Evolutionary conservation across 441 rosid species (phyloP), one percentile per base, ranked within the genome.

Genomic region (Cnidoscolus chayamansa): DNA sequence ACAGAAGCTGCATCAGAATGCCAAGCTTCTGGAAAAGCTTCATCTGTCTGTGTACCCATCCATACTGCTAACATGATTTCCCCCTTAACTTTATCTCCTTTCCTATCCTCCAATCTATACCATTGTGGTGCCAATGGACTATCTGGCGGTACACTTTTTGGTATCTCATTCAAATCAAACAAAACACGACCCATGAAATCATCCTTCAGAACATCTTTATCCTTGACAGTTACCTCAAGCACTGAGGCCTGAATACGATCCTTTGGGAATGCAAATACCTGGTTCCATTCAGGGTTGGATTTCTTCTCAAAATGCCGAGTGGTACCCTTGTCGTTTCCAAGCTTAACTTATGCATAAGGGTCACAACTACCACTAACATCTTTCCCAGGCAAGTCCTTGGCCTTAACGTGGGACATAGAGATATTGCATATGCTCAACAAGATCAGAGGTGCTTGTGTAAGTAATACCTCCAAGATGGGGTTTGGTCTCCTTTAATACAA

Each of bases 31-130:
- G 99, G 94, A 78, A 94, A 94, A 6, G 97, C 98, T 78, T 94
- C 99, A 76, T 94, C 99, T 1, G 99, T 97, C 71, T 92, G 99
- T 43, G 97, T 94, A 47, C 99, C 99, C 89, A 90, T 89, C 99
- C 99, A 94, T 50, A 94, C 98, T 31, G 99, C 98, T 65, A 94
- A 70, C 98, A 94, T 94, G 73, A 92, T 72, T 79, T 94, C 98
- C 62, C 98, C 99, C 79, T 59, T 94, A 7, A 77, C 82, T 81
- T 92, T 94, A 19, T 86, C 88, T 30, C 89, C 83, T 59, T 82
- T 89, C 78, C 92, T 79, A 74, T 86, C 97, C 72, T 90, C 99
- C 69, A 94, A 76, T 70, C 94, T 87, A 71, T 94, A 94, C 99
- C 99, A 94, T 72, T 94, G 99, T 0, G 99, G 97, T 0, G 99